Evolutionary conservation across 352 stramenopile species (phyloP), one percentile per base, ranked within the genome.

Genomic region (Halophytophthora polymorphica): DNA sequence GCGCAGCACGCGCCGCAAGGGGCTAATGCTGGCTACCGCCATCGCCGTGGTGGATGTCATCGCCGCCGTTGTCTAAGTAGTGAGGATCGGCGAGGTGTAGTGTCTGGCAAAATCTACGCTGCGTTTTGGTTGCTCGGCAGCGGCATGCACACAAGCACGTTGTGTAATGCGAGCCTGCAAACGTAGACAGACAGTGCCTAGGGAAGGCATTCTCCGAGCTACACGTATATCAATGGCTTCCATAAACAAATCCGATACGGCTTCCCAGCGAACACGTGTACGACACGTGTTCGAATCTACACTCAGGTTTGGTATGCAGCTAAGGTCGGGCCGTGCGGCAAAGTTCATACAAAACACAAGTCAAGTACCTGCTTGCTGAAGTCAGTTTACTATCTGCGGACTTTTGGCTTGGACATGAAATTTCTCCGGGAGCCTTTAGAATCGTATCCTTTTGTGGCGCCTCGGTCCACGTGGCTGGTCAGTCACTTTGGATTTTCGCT

Each of bases 21-120:
- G 79, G 2, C 19, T 86, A 21, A 17, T 75, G 23, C 60, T 90
- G 11, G 70, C 70, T 12, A 49, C 68, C 34, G 59, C 60, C 13
- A 71, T 90, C 39, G 72, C 58, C n/a, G 33, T 86, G 17, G 64
- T 63, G 33, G 79, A 90, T 55, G 84, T 77, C 58, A 36, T 90
- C 31, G 61, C 72, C 2, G 58, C 67, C 11, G 43, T 85, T 34
- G 50, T 80, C 42, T 71, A 51, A 40, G 11, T 73, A 69, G 55
- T 56, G 23, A 50, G 12, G 45, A 12, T 49, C 39, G 25, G 28
- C 34, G 41, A 44, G 50, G 41, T 41, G 40, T 57, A 28, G 40
- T 29, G 42, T 23, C 11, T 38, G 13, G 11, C 5, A 10, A 38
- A 3, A 17, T 14, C 33, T 14, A 38, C 33, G 13, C 33, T 10